These are phyloP conservation scores for Zygosaccharomyces sapae DNA, from an alignment of 1,139 yeast species.

Conservation along the genomic window DNA sequence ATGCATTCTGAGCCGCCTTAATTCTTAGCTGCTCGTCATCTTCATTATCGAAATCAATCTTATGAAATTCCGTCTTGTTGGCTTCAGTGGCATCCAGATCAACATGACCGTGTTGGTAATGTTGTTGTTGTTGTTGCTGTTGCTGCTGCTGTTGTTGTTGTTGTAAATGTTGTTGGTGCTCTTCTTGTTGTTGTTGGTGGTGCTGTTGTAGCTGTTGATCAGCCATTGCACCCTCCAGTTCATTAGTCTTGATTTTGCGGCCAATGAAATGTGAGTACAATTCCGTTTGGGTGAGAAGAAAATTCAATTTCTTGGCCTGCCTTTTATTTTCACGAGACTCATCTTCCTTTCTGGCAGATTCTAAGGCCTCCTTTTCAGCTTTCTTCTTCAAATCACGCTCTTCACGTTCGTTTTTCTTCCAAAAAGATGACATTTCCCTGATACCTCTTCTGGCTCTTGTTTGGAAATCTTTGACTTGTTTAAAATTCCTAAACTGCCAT, in stretches of 20 bases:
- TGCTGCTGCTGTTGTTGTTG: neutral
- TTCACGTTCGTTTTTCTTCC: slow-evolving; percentile 95
- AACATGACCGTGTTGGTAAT: slow-evolving; percentile 23
- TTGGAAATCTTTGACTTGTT: slow-evolving; percentile 84
- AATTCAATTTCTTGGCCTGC: slow-evolving; percentile 90
- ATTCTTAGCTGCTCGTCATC: slow-evolving; percentile 74
- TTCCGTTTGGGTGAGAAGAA: slow-evolving; percentile 95
- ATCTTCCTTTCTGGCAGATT: slow-evolving; percentile 86
- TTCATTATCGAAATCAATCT: slow-evolving; percentile 82
- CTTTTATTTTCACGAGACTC: slow-evolving; percentile 92
- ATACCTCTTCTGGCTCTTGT: slow-evolving; percentile 93
- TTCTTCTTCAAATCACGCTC: slow-evolving; percentile 84
- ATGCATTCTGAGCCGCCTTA: slow-evolving; percentile 94
- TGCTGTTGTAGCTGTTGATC: slow-evolving; percentile 23
- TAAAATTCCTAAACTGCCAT: slow-evolving; percentile 91
- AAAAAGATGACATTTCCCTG: slow-evolving; percentile 96
- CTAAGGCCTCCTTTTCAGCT: slow-evolving; percentile 88
- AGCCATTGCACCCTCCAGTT: slow-evolving; percentile 63
- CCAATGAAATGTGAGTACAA: slow-evolving; percentile 95
- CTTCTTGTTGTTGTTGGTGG: no score
- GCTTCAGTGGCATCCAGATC: slow-evolving; percentile 41
- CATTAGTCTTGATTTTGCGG: slow-evolving; percentile 83
- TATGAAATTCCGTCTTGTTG: slow-evolving; percentile 50
- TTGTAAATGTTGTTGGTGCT: no score
- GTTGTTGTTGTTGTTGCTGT: slow-evolving; percentile 2